Evolutionary conservation across 805 yeast species (phyloP).

Genomic region (Torulaspora maleeae): DNA sequence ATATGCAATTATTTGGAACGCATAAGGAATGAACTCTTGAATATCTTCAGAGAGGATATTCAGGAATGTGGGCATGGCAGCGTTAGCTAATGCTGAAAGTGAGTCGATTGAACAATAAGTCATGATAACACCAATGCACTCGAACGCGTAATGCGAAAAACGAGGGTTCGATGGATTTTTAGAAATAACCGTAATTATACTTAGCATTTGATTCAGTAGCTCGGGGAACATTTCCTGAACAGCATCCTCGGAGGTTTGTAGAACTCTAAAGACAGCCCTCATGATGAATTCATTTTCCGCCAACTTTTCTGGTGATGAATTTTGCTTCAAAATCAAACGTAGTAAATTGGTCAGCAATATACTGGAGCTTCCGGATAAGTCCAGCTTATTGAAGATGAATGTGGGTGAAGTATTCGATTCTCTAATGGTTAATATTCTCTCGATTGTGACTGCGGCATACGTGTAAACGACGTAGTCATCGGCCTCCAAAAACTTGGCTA

Average conservation of each 20-base stretch:
- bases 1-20: constrained; percentile 83
- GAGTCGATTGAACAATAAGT: constrained; percentile 43
- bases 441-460: constrained; percentile 89
- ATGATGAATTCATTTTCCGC: constrained; percentile 94
- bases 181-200: constrained; percentile 64
- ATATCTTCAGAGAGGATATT: constrained; percentile 73
- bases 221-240: constrained; percentile 45
- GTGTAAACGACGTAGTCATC: constrained; percentile 80
- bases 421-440: constrained; percentile 76
- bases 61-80: constrained; percentile 64
- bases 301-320: constrained; percentile 75
- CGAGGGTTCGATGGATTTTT: constrained; percentile 94
- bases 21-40: constrained; percentile 90
- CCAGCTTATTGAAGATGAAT: constrained; percentile 66
- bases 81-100: constrained; percentile 32
- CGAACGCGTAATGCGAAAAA: constrained; percentile 87
- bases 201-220: constrained; percentile 57
- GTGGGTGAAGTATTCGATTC: constrained; percentile 45
- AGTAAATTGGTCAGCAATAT: constrained; percentile 64
- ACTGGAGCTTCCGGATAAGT: constrained; percentile 59
- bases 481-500: constrained; percentile 64
- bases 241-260: constrained; percentile 65
- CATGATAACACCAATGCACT: constrained; percentile 73
- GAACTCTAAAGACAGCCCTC: constrained; percentile 80
- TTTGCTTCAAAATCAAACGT: constrained; percentile 54